phyloP scores from a whole-genome alignment of 1,139 yeast genomes.

The Pichia terricola region DNA sequence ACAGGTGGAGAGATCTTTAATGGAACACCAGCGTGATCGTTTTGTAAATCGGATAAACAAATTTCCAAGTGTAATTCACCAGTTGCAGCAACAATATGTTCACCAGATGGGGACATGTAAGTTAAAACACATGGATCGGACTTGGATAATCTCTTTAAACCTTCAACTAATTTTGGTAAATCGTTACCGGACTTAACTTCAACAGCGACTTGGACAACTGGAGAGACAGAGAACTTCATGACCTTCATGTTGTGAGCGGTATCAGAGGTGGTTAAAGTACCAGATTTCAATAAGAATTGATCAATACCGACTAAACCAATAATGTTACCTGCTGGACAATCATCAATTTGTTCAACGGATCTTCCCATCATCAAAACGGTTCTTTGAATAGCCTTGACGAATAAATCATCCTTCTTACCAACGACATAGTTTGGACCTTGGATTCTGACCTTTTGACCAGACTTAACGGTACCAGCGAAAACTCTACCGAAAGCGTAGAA shows the following conservation, averaged over 20 bases:
- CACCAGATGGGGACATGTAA: conserved; percentile 89
- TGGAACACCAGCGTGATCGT: conserved; percentile 99
- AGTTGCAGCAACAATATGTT: conserved; percentile 99
- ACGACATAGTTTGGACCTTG: conserved; percentile 99
- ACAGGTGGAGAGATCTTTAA: conserved; percentile 96
- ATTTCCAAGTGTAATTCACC: conserved; percentile 99
- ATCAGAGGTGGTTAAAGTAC: conserved; percentile 97
- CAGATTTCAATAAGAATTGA: conserved; percentile 98
- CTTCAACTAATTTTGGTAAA: conserved; percentile 98
- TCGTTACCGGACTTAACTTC: conserved; percentile 99
- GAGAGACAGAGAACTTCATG: conserved; percentile 99
- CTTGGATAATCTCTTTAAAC: conserved; percentile 99
- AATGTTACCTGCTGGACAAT: conserved; percentile 99
- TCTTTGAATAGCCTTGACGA: conserved; percentile 97
- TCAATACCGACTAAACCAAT: conserved; percentile 99
- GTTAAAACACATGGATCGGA: conserved; percentile 98
- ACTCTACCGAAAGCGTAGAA: conserved; percentile 99
- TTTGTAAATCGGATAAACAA: conserved; percentile 91
- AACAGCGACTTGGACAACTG: conserved; percentile 99
- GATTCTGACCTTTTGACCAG: conserved; percentile 99
- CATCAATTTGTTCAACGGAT: conserved; percentile 95
- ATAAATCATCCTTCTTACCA: conserved; percentile 96
- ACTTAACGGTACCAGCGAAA: conserved; percentile 97
- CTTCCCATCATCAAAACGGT: conserved; percentile 99
- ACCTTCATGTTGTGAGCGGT: conserved; percentile 99